Evolutionary conservation across 2,329 filamentous ascomycete genomes (phyloP), one percentile per base, ranked within the genome.

Genomic region (Lachnellula subtilissima): DNA sequence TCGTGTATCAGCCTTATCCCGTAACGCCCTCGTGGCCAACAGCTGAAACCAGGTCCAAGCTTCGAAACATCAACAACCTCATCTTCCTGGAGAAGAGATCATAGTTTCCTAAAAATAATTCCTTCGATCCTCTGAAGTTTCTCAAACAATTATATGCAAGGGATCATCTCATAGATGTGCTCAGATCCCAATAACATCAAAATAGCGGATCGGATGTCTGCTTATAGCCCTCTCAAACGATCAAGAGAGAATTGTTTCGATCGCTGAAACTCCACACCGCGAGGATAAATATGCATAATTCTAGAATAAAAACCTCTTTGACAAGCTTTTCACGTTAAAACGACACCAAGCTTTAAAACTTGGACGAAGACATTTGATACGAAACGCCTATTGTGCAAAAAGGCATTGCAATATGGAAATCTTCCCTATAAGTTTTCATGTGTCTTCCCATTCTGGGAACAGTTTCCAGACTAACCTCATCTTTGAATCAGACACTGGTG

Each of bases 21-120:
- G 17, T 45, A 15, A 23, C 43, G 35, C 35, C 37, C 28, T 25
- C 42, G 45, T 48, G 23, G 45, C 45, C 22, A 52, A 37, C 46
- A 32, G 46, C 49, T 59, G 61, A 61, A 59, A 60, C 56, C 37
- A 19, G 37, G 57, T 58, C 61, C 55, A 43, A 61, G 52, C 57
- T 61, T 61, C 59, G 60, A 63, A 64, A 63, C 62, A 59, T 54
- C 55, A 60, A 58, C 48, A 60, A 56, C 58, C 46, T 64, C 58
- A 64, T 51, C 12, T 32, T 50, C 25, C 40, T 55, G 40, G 14
- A 45, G 37, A 55, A 15, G 6, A 37, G n/a, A 22, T 36, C 14
- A 22, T n/a, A 32, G 0, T 12, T 28, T n/a, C 45, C 45, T 15
- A 32, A 47, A 56, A 54, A 54, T 54, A 54, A 28, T 14, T 25